Evolutionary conservation across 1,139 yeast genomes (phyloP), one percentile per base, ranked within the genome.

Genomic region (Candida tropicalis): DNA sequence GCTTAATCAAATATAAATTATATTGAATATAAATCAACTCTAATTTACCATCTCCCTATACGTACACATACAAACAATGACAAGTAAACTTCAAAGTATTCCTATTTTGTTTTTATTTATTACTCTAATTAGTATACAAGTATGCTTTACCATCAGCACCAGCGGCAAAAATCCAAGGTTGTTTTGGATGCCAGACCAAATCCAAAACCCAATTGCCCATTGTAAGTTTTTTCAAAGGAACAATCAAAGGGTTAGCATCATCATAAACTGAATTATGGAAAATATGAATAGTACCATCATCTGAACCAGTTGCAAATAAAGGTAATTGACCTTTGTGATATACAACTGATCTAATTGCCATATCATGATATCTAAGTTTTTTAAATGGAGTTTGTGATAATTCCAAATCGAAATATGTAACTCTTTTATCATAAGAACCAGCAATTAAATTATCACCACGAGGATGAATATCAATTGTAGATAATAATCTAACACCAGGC

Each of bases 101-200:
- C 9, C 17, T 18, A 7, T 27, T 16, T 37, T 36, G 20, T 11
- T 27, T n/a, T 35, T 13, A 8, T 3, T 24, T 10, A 4, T 24
- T 11, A 22, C 20, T n/a, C 40, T 65, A 73, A 15, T 96, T 87
- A 32, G 99, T 93, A 99, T 99, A 93, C 60, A 93, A 74, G 60
- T 97, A 83, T 15, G 97, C 98, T 42, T 93, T 84, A 48, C 96
- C 91, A 66, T 95, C 99, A 17, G 98, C 98, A 56, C 98, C 99
- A n/a, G 96, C 90, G 62, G 95, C 85, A 65, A 93, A 90, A 58
- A 93, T 74, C 99, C 99, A 93, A 1, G 99, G 97, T 67, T 95
- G 98, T 59, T 85, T 84, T 52, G 99, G 98, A 75, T 95, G 99
- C 99, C 99, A 93, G 42, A 80, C 79, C 44, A 87, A 79, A 61